These are phyloP conservation scores for Selenicereus undatus DNA, from an alignment of 148 eudicot genomes.

Conservation along the genomic window DNA sequence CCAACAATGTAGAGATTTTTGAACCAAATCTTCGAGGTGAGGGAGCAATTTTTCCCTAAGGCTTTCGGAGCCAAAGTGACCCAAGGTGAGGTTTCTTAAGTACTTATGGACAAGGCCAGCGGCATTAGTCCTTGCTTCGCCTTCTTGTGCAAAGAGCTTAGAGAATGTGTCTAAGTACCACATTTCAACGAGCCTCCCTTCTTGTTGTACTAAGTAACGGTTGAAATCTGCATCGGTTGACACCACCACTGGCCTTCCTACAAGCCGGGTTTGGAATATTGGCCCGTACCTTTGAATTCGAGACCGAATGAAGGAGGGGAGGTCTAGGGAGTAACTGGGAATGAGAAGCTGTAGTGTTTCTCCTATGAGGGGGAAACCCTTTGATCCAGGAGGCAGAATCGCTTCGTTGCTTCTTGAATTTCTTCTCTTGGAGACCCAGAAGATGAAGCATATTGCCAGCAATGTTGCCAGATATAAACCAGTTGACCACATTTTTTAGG, in stretches of 20 bases:
- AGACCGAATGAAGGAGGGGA: slow-evolving; percentile 30
- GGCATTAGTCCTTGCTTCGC: slow-evolving; percentile 39
- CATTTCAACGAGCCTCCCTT: slow-evolving; percentile 43
- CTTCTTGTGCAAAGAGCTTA: slow-evolving; percentile 42
- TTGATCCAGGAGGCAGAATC: slow-evolving; percentile 41
- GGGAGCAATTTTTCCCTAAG: slow-evolving; percentile 33
- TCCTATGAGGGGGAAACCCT: slow-evolving; percentile 41
- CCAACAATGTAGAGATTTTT: slow-evolving; percentile 22
- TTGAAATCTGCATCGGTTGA: slow-evolving; percentile 45
- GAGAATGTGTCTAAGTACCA: slow-evolving; percentile 50
- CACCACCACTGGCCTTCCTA: slow-evolving; percentile 46
- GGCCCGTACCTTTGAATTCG: slow-evolving; percentile 41
- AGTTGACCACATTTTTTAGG: slow-evolving; percentile 11
- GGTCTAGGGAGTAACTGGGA: slow-evolving; percentile 36
- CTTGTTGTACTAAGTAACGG: slow-evolving; percentile 41
- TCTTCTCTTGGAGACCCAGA: not conserved
- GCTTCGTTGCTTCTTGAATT: slow-evolving; percentile 10
- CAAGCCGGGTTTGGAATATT: slow-evolving; percentile 41
- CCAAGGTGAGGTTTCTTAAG: slow-evolving; percentile 32
- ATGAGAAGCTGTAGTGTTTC: slow-evolving; percentile 41
- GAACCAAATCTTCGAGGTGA: slow-evolving; percentile 30
- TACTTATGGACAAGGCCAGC: slow-evolving; percentile 43
- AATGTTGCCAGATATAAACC: slow-evolving; percentile 21
- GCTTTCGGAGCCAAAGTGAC: slow-evolving; percentile 39
- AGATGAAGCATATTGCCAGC: slow-evolving; percentile 18